A percentile compares a stretch with the other conserved stretches of the same genome.
Conservation (phyloP, 768 basidiomycete genomes). For the Chiua virens region DNA sequence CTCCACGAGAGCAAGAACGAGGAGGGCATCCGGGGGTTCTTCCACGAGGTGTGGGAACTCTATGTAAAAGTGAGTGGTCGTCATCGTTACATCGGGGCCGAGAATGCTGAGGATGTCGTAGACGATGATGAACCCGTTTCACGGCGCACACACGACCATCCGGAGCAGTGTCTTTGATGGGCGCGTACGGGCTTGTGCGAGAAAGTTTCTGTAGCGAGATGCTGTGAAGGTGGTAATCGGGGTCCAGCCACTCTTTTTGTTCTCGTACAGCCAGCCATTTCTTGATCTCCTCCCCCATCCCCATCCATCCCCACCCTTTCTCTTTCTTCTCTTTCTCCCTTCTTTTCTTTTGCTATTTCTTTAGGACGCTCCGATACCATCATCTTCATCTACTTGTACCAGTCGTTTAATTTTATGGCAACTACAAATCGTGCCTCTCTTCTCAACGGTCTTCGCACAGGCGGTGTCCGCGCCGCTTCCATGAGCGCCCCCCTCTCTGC, state of each 20-base stretch:
- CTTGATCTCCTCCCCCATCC: constrained; percentile 9
- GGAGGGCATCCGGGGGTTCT: constrained; percentile 91
- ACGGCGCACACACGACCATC: constrained; percentile 84
- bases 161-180: constrained; percentile 80
- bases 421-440: constrained; percentile 72
- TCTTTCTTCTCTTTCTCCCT: constrained; percentile 13
- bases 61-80: constrained; percentile 80
- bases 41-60: constrained; percentile 94
- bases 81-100: not conserved
- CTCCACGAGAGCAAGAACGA: constrained; percentile 96
- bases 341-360: constrained; percentile 11
- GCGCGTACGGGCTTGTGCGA: constrained; percentile 82
- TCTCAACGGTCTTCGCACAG: constrained; percentile 85
- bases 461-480: constrained; percentile 82
- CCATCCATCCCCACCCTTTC: constrained; percentile 22
- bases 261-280: constrained; percentile 8
- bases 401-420: constrained; percentile 39
- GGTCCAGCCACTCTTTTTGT: constrained; percentile 20
- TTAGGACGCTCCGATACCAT: not conserved
- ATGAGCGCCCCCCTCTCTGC: constrained; percentile 63
- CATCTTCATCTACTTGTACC: constrained; percentile 16
- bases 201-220: constrained; percentile 61
- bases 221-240: constrained; percentile 15
- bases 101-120: constrained; percentile 30
- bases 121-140: constrained; percentile 95